Conservation (phyloP, 768 basidiomycete genomes). For the Termitomyces eurrhizus region DNA sequence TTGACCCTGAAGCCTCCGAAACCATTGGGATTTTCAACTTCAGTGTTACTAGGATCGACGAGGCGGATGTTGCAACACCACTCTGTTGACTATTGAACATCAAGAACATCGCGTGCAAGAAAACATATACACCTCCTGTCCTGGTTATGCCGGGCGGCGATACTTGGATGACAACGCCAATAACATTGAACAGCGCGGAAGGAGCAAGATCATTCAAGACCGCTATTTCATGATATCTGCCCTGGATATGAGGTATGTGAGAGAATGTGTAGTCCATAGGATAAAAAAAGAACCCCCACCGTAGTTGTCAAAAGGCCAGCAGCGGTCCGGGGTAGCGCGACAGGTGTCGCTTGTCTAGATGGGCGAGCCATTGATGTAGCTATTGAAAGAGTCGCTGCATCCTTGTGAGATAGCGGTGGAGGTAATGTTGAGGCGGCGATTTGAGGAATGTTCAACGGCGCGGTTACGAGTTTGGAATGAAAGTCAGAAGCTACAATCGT, state of each 20-base stretch:
- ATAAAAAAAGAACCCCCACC: not conserved
- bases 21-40: conserved; percentile 20
- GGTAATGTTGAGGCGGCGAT: not conserved
- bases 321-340: not conserved
- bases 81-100: conserved; percentile 30
- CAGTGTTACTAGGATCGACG: conserved; percentile 49
- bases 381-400: not conserved
- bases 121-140: conserved; percentile 24
- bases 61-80: conserved; percentile 40
- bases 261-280: not conserved
- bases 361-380: not conserved
- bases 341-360: not conserved
- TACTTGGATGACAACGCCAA: conserved; percentile 20
- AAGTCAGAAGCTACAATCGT: not conserved
- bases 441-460: not conserved
- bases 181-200: conserved; percentile 15
- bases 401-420: not conserved
- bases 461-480: not conserved
- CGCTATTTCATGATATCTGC: conserved; percentile 16
- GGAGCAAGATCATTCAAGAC: conserved; percentile 1
- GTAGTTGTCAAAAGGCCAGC: not conserved
- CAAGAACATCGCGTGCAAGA: not conserved
- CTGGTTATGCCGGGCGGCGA: conserved; percentile 15
- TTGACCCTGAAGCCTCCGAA: conserved; percentile 33
- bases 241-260: conserved; percentile 6